These are phyloP conservation scores for Catunica adiposa DNA, from an alignment of 2,329 filamentous ascomycete genomes.

Conservation along the genomic window DNA sequence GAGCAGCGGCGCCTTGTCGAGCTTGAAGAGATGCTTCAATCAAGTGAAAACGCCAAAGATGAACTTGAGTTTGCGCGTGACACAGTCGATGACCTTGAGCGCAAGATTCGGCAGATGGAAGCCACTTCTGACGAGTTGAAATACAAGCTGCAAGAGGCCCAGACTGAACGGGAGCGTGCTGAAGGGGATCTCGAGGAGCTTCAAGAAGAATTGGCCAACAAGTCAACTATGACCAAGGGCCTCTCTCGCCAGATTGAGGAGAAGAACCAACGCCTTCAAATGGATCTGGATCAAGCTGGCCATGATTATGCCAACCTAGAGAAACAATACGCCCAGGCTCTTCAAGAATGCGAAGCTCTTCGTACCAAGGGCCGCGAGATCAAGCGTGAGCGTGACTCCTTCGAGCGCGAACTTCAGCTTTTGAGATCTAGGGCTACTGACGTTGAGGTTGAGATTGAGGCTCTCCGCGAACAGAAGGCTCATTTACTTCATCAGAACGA, in stretches of 20 bases:
- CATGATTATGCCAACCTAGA: slow-evolving; percentile 35
- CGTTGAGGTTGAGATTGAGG: slow-evolving; percentile 37
- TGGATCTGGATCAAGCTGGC: slow-evolving; percentile 41
- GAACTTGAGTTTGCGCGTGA: slow-evolving; percentile 40
- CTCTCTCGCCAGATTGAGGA: slow-evolving; percentile 61
- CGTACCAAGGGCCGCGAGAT: slow-evolving; percentile 28
- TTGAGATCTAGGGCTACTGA: slow-evolving; percentile 31
- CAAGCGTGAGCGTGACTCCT: slow-evolving; percentile 27
- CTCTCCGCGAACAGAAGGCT: slow-evolving; percentile 48
- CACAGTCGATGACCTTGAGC: slow-evolving; percentile 42
- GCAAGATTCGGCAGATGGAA: slow-evolving; percentile 35
- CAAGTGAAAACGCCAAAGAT: slow-evolving; percentile 23
- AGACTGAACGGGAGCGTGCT: slow-evolving; percentile 38
- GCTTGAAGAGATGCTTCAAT: slow-evolving; percentile 34
- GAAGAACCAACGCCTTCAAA: slow-evolving; percentile 47
- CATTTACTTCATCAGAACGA: slow-evolving; percentile 54
- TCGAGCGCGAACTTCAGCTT: slow-evolving; percentile 23
- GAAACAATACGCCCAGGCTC: slow-evolving; percentile 31
- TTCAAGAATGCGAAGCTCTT: slow-evolving; percentile 30
- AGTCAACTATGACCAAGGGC: slow-evolving; percentile 59
- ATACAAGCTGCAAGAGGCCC: slow-evolving; percentile 36
- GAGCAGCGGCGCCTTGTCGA: slow-evolving; percentile 34
- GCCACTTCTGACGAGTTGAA: slow-evolving; percentile 38
- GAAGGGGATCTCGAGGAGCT: slow-evolving; percentile 46
- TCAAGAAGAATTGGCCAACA: slow-evolving; percentile 63